Percentiles rank a stretch among this genome's conserved stretches.
Evolutionary conservation across 2,329 filamentous ascomycete species (phyloP).

Genomic region (Fusarium tuaranense): DNA sequence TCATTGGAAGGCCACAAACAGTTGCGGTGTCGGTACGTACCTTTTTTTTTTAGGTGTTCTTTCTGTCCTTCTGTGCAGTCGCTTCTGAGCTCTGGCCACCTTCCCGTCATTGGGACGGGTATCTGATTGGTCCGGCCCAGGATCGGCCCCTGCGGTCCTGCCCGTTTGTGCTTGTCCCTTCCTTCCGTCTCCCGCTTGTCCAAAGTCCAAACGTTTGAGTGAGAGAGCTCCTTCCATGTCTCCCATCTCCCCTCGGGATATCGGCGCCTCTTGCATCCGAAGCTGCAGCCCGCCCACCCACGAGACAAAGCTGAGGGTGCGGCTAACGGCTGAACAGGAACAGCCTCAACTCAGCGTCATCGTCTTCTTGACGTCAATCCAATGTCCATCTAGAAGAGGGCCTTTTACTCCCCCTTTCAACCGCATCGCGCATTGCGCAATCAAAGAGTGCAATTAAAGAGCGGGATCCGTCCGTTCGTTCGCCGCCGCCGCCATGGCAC

Average conservation of each 20-base stretch:
- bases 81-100: constrained; percentile 1
- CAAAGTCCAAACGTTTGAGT: background rate
- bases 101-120: background rate
- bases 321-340: constrained; percentile 34
- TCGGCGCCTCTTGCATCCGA: constrained; percentile 40
- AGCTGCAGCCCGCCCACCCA: constrained; percentile 11
- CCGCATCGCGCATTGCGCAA: constrained; percentile 6
- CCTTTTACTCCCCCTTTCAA: background rate
- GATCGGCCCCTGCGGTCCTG: constrained; percentile 4
- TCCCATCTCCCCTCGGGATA: constrained; percentile 24
- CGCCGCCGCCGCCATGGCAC: constrained; percentile 46
- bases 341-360: constrained; percentile 43
- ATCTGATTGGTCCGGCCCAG: constrained; percentile 23
- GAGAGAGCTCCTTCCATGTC: background rate
- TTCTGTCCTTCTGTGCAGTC: constrained; percentile 3
- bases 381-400: constrained; percentile 34
- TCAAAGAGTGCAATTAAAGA: constrained; percentile 14
- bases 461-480: constrained; percentile 28
- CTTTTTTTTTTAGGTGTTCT: constrained; percentile 3
- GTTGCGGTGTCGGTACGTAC: constrained; percentile 41
- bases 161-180: constrained; percentile 5
- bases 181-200: background rate
- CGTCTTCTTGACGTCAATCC: constrained; percentile 39
- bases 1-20: constrained; percentile 10
- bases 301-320: constrained; percentile 30